These are phyloP conservation scores for Fusarium palustre DNA, from an alignment of 2,329 filamentous ascomycete species.

Conservation along the genomic window DNA sequence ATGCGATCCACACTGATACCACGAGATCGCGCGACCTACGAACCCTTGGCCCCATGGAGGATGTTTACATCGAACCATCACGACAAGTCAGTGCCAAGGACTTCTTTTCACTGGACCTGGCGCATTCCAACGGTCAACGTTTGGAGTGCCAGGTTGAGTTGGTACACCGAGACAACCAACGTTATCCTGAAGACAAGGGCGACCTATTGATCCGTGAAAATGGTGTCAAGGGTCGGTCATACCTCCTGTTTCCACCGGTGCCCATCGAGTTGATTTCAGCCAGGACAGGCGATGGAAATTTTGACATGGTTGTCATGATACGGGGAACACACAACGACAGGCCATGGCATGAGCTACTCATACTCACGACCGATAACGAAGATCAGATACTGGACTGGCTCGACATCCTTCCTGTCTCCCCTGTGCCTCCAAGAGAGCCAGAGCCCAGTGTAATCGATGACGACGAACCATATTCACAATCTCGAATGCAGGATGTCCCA, in stretches of 20 bases:
- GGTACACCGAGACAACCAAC: conserved; percentile 82
- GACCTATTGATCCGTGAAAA: conserved; percentile 94
- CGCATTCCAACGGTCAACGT: conserved; percentile 89
- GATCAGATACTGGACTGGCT: conserved; percentile 88
- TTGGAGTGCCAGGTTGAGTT: conserved; percentile 91
- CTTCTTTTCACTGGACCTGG: conserved; percentile 85
- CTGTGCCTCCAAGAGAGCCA: conserved; percentile 59
- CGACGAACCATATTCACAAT: conserved; percentile 40
- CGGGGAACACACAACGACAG: conserved; percentile 73
- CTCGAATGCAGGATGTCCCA: conserved; percentile 47
- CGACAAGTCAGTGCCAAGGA: conserved; percentile 91
- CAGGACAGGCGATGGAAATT: conserved; percentile 75
- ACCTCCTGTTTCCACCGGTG: conserved; percentile 94
- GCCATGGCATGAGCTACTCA: conserved; percentile 87
- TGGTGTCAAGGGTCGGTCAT: conserved; percentile 77
- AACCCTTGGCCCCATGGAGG: conserved; percentile 77
- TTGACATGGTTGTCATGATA: conserved; percentile 88
- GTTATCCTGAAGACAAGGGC: conserved; percentile 74
- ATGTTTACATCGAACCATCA: conserved; percentile 77
- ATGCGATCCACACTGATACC: conserved; percentile 84
- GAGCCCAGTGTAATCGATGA: conserved; percentile 52
- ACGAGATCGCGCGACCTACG: conserved; percentile 82
- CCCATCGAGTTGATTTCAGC: conserved; percentile 79
- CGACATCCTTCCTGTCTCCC: conserved; percentile 73
- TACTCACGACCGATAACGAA: conserved; percentile 80